Percentiles rank a stretch among this genome's conserved stretches.
Evolutionary conservation across 2,329 filamentous ascomycete genomes (phyloP).

Genomic region (Alternaria sp.): DNA sequence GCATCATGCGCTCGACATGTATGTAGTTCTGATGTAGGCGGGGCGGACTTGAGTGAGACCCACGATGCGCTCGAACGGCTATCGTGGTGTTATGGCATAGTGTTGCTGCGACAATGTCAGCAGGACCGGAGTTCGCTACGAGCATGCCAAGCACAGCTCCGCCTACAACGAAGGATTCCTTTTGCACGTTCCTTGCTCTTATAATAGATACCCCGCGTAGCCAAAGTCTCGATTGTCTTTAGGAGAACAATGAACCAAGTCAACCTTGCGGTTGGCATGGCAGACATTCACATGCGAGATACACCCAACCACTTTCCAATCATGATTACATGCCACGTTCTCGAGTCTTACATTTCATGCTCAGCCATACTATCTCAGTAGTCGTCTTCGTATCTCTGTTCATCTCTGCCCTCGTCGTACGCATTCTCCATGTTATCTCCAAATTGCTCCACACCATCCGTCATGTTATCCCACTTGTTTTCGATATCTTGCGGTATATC

Average conservation of each 20-base stretch:
- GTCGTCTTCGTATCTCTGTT: conserved; percentile 36
- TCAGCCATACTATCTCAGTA: neutral
- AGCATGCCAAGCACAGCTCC: neutral
- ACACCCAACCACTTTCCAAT: neutral
- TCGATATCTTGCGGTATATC: conserved; percentile 37
- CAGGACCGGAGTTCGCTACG: neutral
- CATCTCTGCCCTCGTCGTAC: conserved; percentile 35
- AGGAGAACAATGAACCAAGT: neutral
- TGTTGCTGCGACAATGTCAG: neutral
- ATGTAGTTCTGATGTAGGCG: neutral
- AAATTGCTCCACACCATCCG: conserved; percentile 27
- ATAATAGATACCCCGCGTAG: neutral
- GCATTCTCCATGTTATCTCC: conserved; percentile 35
- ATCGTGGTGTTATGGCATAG: neutral
- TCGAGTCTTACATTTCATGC: neutral
- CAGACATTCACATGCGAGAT: neutral
- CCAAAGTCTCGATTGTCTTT: neutral
- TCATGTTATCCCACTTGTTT: conserved; percentile 34
- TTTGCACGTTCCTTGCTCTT: neutral
- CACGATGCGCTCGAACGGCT: neutral
- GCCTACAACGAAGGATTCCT: neutral
- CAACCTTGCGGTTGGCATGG: neutral
- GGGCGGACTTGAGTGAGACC: neutral
- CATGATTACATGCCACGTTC: neutral
- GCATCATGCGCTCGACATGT: neutral